phyloP scores from a whole-genome alignment of 176 grass and related monocot species.

The Otatea glauca region DNA sequence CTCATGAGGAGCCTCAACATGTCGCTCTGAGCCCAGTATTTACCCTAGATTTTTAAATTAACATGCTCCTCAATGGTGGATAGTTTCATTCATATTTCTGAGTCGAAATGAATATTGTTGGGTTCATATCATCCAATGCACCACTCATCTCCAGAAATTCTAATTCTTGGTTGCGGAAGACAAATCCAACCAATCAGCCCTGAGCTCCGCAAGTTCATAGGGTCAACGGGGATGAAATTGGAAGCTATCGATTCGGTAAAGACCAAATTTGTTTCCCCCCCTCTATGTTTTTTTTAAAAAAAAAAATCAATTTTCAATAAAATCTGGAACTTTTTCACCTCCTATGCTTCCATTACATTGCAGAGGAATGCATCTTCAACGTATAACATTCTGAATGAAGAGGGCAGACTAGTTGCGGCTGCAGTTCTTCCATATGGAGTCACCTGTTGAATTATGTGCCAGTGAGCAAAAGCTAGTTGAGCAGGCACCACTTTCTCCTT shows the following conservation, averaged over 20 bases:
- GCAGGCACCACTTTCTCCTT: neutral
- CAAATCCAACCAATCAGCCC: conserved; percentile 66
- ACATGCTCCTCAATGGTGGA: neutral
- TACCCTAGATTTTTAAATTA: neutral
- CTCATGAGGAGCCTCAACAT: neutral
- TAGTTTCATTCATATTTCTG: neutral
- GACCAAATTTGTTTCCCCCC: neutral
- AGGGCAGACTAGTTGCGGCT: conserved; percentile 71
- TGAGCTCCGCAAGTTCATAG: conserved; percentile 75
- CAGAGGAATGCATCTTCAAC: conserved; percentile 96
- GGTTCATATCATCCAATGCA: neutral
- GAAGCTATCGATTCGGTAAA: conserved; percentile 89
- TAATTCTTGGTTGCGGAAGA: conserved; percentile 94
- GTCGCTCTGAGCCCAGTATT: neutral
- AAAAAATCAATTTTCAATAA: neutral
- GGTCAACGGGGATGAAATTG: conserved; percentile 88
- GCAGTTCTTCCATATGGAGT: conserved; percentile 74
- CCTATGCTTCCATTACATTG: neutral
- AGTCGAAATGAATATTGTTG: neutral
- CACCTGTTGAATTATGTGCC: conserved; percentile 36
- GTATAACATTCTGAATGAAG: conserved; percentile 91
- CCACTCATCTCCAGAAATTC: conserved; percentile 66
- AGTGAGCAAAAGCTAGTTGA: neutral
- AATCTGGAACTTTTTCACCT: neutral
- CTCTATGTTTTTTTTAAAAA: neutral